These are phyloP conservation scores for Acidomyces sp. DNA, from an alignment of 495 filamentous ascomycete genomes.

Conservation along the genomic window DNA sequence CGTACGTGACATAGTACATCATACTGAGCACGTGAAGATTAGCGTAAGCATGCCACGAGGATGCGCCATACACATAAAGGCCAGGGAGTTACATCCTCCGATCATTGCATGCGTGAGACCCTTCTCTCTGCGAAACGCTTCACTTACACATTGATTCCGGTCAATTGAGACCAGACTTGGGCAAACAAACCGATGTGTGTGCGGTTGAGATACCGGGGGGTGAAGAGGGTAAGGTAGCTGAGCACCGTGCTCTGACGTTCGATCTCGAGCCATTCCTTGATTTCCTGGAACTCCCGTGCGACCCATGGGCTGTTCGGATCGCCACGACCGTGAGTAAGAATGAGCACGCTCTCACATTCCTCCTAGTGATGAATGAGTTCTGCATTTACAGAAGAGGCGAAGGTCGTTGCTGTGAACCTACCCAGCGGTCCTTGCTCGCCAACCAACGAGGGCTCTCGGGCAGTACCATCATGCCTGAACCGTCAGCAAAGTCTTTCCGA, in stretches of 20 bases:
- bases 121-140: too few species aligned
- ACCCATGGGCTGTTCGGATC: slow-evolving; percentile 50
- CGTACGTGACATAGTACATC: slow-evolving; percentile 49
- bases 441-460: slow-evolving; percentile 73
- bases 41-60: too few species aligned
- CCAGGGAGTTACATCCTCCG: too few species aligned
- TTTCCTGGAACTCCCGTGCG: slow-evolving; percentile 52
- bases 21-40: too few species aligned
- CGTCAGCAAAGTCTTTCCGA: too few species aligned
- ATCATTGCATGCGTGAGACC: too few species aligned
- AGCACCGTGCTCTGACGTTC: slow-evolving; percentile 50
- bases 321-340: slow-evolving; percentile 54
- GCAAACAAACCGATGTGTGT: slow-evolving; percentile 63
- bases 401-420: too few species aligned
- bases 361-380: too few species aligned
- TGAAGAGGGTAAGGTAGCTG: slow-evolving; percentile 56
- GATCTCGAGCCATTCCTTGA: slow-evolving; percentile 55
- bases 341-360: slow-evolving; percentile 48
- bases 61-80: too few species aligned
- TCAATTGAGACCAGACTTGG: slow-evolving; percentile 75
- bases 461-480: slow-evolving; percentile 48
- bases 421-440: slow-evolving; percentile 59
- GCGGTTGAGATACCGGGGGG: slow-evolving; percentile 58
- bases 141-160: too few species aligned
- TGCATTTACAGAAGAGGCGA: too few species aligned